Base-by-base conservation (phyloP, 1,139 yeast genomes). In the Sugiyamaella neomexicana region DNA sequence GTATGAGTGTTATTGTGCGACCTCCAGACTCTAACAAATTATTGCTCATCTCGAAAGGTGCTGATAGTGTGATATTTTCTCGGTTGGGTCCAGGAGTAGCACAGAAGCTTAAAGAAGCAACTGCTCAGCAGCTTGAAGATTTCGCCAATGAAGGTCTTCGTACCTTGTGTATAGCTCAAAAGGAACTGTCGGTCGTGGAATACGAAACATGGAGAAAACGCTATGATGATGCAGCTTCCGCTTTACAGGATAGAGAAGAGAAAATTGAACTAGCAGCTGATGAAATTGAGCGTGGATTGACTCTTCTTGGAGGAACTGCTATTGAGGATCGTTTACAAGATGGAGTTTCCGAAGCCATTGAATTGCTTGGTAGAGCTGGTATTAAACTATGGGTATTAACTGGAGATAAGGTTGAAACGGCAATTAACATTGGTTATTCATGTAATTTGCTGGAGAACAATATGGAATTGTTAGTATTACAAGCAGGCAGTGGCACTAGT, bases 321-420 rank as follows among this genome's bases (percentile, higher is more conserved):
- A 91, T 91, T 70, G 98, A 91, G 71, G 98, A 91, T 74, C 79
- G 96, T 67, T 77, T 91, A 57, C 98, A 91, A 73, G 88, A 83
- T 55, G 97, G 97, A 69, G 97, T 91, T 23, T 97, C 97, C 1
- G 96, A 89, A 62, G 80, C 97, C 4, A 91, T 91, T 70, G 85
- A 89, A 7, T 73, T 86, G 42, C 78, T 91, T 55, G 87, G 86
- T 7, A 79, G 82, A 61, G 97, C 97, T 6, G 97, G 98, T 66
- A 86, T 91, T 61, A 91, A 91, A 70, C 75, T 91, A 52, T 91
- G 98, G 98, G 97, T 91, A 44, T 77, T 91, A 56, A 91, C 98
- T 13, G 98, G 98, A 69, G 98, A 91, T 72, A 86, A 90, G 72
- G 90, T 91, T 50, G 98, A 91, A 72, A 91, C 98, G 39, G 98